These are phyloP conservation scores for Tanacetum coccineum DNA, from an alignment of 129 eudicot species.

Conservation along the genomic window DNA sequence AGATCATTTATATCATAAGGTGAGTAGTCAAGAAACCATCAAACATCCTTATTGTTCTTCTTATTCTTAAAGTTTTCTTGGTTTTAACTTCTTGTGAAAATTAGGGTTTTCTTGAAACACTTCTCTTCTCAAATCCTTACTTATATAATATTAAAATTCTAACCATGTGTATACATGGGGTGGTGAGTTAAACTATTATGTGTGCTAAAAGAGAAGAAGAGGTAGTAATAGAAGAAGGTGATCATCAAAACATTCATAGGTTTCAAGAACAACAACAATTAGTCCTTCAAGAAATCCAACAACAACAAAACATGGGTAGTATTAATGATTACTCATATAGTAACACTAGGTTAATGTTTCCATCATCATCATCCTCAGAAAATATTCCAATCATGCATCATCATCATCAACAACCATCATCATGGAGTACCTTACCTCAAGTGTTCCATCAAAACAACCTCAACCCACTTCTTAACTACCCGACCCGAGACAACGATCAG, in stretches of 20 bases:
- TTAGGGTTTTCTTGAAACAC: constrained; percentile 18
- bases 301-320: constrained; percentile 45
- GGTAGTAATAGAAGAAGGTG: constrained; percentile 30
- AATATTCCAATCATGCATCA: constrained; percentile 40
- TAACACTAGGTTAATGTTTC: constrained; percentile 36
- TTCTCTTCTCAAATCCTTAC: constrained; percentile 4
- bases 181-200: constrained; percentile 30
- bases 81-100: constrained; percentile 5
- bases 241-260: constrained; percentile 25
- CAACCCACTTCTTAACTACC: constrained; percentile 47
- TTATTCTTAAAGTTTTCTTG: constrained; percentile 6
- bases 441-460: constrained; percentile 33
- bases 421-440: constrained; percentile 68
- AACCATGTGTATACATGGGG: constrained; percentile 23
- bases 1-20: constrained; percentile 18
- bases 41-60: constrained; percentile 22
- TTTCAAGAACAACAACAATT: constrained; percentile 37
- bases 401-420: constrained; percentile 31
- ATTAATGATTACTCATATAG: constrained; percentile 35
- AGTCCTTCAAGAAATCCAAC: constrained; percentile 47
- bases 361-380: constrained; percentile 46
- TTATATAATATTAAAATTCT: background rate
- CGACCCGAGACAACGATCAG: constrained; percentile 57
- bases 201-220: constrained; percentile 42
- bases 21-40: constrained; percentile 7